Conservation (phyloP, 257 asterid genomes). For the Marsdenia floribunda region DNA sequence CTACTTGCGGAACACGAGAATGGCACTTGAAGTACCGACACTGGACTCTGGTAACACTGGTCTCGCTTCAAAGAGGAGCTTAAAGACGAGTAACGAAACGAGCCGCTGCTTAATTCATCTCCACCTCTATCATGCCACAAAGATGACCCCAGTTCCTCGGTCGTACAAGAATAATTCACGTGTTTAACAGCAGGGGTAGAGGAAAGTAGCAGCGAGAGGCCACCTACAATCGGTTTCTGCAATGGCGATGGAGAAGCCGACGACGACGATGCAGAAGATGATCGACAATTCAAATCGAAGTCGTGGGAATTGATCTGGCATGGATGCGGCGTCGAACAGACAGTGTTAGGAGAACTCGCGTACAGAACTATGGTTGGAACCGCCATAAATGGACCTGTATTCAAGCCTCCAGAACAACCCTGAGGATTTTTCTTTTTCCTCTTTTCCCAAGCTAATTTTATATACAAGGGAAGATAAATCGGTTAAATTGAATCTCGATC, state of each 20-base stretch:
- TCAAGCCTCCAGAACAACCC: not conserved
- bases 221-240: conserved; percentile 53
- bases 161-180: conserved; percentile 45
- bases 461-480: not conserved
- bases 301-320: conserved; percentile 79
- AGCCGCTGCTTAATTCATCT: conserved; percentile 64
- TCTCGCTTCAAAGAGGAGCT: conserved; percentile 72
- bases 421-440: not conserved
- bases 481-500: not conserved
- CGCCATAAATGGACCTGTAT: conserved; percentile 38
- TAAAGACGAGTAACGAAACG: conserved; percentile 60
- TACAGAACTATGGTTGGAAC: conserved; percentile 84
- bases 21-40: conserved; percentile 80
- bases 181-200: conserved; percentile 47
- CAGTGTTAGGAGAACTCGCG: conserved; percentile 73
- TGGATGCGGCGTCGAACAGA: conserved; percentile 63
- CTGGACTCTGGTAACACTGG: conserved; percentile 83
- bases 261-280: conserved; percentile 56
- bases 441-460: not conserved
- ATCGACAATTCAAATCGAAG: conserved; percentile 55
- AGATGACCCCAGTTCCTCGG: conserved; percentile 67
- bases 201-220: conserved; percentile 58
- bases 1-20: conserved; percentile 25
- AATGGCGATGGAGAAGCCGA: conserved; percentile 42
- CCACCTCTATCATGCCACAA: conserved; percentile 79